Base-by-base conservation (phyloP, 371 early-diverging fungal genomes). In the Mucor plumbeus region DNA sequence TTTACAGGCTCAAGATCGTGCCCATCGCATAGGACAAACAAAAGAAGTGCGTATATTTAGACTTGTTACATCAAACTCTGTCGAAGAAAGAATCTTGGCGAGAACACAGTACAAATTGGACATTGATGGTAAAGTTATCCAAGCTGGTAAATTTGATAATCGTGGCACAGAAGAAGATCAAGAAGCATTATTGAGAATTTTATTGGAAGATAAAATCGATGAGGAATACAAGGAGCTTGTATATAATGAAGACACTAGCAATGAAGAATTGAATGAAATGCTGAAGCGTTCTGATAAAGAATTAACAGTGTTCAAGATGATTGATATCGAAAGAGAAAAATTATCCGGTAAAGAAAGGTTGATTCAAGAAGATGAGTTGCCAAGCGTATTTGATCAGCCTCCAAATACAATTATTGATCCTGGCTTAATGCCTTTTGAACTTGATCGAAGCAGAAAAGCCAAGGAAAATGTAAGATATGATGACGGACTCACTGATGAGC, bases 1-100 rank as follows among this genome's bases (percentile, higher is more conserved):
- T 85, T 85, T 99, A 40, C 99, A 99, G 85, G 99, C 99, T 5
- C 99, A 99, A 81, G 99, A 99, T 81, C 95, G 99, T 79, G 99
- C 99, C 0, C 99, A 99, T 83, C 93, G 99, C 80, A 99, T 99
- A 71, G 99, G 99, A 17, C 99, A 99, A 82, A 99, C 93, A 15
- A 98, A 97, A 71, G 99, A 99, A 82, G 99, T 99, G 33, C 91
- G 95, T 50, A 96, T 99, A 59, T 92, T 98, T 78, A 90, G 99
- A 39, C 77, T 99, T 57, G 94, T 99, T 47, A 95, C 96, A 1
- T 89, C 90, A 33, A 92, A 94, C 54, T 95, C 99, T 0, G 89
- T 99, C 40, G 99, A 99, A 83, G 99, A 99, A 79, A 91, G 86
- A 56, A 98, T 99, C 64, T 68, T 99, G 63, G 96, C 92, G 8